A percentile compares a stretch with the other conserved stretches of the same genome.
These are phyloP conservation scores for Corylus heterophylla DNA, from an alignment of 306 rosid genomes.

Conservation along the genomic window DNA sequence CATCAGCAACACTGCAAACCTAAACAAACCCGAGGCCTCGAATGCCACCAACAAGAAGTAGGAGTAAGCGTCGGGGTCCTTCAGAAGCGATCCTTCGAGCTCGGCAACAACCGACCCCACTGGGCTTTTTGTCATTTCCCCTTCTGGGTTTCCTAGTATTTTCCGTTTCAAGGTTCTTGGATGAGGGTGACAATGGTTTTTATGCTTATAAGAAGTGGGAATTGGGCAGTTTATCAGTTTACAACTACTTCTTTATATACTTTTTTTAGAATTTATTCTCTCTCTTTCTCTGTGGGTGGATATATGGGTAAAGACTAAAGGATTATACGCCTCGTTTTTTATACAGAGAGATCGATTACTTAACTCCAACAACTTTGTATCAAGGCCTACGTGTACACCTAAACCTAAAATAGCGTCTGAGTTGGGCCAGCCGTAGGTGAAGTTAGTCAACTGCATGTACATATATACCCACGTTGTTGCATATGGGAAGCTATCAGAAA, in stretches of 20 bases:
- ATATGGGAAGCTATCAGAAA: not conserved
- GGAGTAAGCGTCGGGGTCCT: constrained; percentile 56
- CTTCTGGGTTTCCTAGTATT: not conserved
- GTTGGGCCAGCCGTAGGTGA: not conserved
- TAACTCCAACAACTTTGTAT: constrained; percentile 58
- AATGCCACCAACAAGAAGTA: constrained; percentile 88
- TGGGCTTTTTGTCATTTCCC: not conserved
- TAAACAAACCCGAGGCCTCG: constrained; percentile 79
- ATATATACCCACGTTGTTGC: not conserved
- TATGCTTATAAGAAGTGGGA: constrained; percentile 33
- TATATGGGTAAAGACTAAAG: constrained; percentile 48
- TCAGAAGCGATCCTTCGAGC: constrained; percentile 85
- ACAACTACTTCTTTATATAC: constrained; percentile 44
- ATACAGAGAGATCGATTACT: constrained; percentile 53
- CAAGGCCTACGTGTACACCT: no score
- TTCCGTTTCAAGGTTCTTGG: not conserved
- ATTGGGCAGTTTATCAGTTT: constrained; percentile 59
- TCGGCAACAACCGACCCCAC: constrained; percentile 67
- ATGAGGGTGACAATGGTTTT: constrained; percentile 18
- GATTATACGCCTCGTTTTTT: constrained; percentile 47
- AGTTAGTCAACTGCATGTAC: not conserved
- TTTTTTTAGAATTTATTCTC: not conserved
- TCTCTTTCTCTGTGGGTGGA: constrained; percentile 39
- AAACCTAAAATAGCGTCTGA: constrained; percentile 10
- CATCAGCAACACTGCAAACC: constrained; percentile 56